Evolutionary conservation across 176 grass and related monocot species (phyloP), one percentile per base, ranked within the genome.

Genomic region (Tillandsia fasciculata): DNA sequence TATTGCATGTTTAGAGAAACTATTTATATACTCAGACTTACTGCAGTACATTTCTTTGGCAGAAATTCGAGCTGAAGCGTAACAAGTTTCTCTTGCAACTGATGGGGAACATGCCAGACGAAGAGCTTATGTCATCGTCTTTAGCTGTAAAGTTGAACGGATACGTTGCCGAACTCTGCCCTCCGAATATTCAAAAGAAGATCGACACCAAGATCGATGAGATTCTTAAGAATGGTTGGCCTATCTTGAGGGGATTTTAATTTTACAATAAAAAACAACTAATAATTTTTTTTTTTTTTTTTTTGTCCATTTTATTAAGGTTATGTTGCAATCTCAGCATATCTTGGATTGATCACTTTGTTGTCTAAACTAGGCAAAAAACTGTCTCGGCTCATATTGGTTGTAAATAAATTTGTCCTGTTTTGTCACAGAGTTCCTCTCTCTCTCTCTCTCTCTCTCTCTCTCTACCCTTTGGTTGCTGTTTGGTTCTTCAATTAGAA

Each of bases 41-140:
- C 4, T 7, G 1, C 2, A 68, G 48, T 50, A 71, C 24, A 23
- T 48, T 73, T 57, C 78, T 6, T 49, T 83, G 80, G 8, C 71
- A 99, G 89, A 93, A 99, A 90, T 99, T 99, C 73, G 94, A 99
- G 84, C 74, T 99, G 71, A 99, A 93, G 82, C 86, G 84, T 27
- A 84, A 83, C 50, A 72, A 75, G 7, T 79, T 90, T 59, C 82
- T 99, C 8, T 26, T 99, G 67, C 87, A 93, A 83, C 66, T 99
- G 81, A 84, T 86, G 26, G 89, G 94, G 15, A 99, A 84, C 73
- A 70, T 99, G 52, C 74, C 86, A 2, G 87, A 93, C n/a, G 94
- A 90, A 63, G 94, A 99, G 68, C 81, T 99, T 52, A 3, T 80
- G 12, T 52, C 74, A 64, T 99, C 94, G n/a, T 83, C 74, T 15